Base-by-base conservation (phyloP, 1,139 yeast genomes). In the Yamadazyma taylorii region DNA sequence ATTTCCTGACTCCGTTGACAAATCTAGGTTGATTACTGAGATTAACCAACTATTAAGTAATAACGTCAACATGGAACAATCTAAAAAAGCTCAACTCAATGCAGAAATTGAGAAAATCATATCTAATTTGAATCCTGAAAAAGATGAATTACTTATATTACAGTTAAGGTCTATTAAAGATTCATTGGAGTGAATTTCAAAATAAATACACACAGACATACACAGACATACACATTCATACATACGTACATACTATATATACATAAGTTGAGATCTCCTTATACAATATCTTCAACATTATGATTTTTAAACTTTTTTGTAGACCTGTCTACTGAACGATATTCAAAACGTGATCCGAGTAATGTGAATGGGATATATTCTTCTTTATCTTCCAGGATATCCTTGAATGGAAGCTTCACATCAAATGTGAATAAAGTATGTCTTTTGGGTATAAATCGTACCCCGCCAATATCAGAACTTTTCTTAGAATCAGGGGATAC, bases 241-340 rank as follows among this genome's bases (percentile, higher is more conserved):
- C n/a, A n/a, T n/a, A n/a, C n/a, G n/a, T n/a, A n/a, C n/a, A n/a
- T n/a, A n/a, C n/a, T n/a, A n/a, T n/a, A n/a, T n/a, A n/a, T n/a
- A n/a, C n/a, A n/a, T n/a, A n/a, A n/a, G n/a, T n/a, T n/a, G n/a
- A n/a, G n/a, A n/a, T n/a, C n/a, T n/a, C n/a, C n/a, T n/a, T 31
- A 42, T 17, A 42, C 8, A 8, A 85, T 60, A 55, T 81, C 87
- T 41, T 78, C 85, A 31, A 84, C 84, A 24, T 76, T 73, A 48
- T 83, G 92, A 42, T 80, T 77, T 60, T 90, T 90, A 69, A 89
- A 89, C 66, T 90, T 89, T 50, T 85, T 79, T 17, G 85, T 87
- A 0, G 96, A 79, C 42, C 98, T 69, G 50, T 90, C 97, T 4
- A 81, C 79, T 30, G 92, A 73, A 53, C 95, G 73, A 45, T 81